Evolutionary conservation across 495 filamentous ascomycete genomes (phyloP).

Genomic region (Aspergillus nidulans): DNA sequence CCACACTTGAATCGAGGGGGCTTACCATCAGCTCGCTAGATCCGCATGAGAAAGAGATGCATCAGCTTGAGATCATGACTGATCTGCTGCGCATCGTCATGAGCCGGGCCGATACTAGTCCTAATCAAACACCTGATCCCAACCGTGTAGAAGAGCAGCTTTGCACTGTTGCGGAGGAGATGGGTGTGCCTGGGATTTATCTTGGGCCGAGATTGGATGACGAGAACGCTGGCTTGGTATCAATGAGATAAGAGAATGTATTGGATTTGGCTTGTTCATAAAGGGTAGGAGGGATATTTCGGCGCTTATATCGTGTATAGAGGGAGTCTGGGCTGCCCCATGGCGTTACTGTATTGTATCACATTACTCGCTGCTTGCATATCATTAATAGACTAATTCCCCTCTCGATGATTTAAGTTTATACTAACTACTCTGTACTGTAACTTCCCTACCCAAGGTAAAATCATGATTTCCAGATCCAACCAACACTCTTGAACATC

Average conservation of each 20-base stretch:
- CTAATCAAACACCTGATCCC: slow-evolving; percentile 17
- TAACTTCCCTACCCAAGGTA: background rate
- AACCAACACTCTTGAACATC: too few species aligned
- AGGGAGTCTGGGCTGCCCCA: background rate
- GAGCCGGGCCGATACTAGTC: slow-evolving; percentile 34
- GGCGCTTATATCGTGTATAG: background rate
- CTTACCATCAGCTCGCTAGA: slow-evolving; percentile 35
- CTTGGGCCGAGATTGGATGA: slow-evolving; percentile 29
- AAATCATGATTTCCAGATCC: too few species aligned
- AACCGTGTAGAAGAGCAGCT: slow-evolving; percentile 38
- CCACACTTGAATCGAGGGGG: slow-evolving; percentile 32
- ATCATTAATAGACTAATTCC: background rate
- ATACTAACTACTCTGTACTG: background rate
- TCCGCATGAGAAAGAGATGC: slow-evolving; percentile 38
- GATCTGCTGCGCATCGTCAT: slow-evolving; percentile 50
- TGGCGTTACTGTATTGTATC: background rate
- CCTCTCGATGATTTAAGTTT: too few species aligned
- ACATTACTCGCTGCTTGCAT: too few species aligned
- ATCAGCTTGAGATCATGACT: slow-evolving; percentile 47
- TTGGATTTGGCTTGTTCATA: background rate
- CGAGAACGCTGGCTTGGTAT: slow-evolving; percentile 29
- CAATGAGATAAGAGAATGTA: background rate
- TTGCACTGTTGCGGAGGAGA: slow-evolving; percentile 46
- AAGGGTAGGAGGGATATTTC: too few species aligned
- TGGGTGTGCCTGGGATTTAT: slow-evolving; percentile 44